Percentiles rank a stretch among this genome's conserved stretches.
phyloP scores from a whole-genome alignment of 495 filamentous ascomycete species.

The Astrocystis sublimbata region DNA sequence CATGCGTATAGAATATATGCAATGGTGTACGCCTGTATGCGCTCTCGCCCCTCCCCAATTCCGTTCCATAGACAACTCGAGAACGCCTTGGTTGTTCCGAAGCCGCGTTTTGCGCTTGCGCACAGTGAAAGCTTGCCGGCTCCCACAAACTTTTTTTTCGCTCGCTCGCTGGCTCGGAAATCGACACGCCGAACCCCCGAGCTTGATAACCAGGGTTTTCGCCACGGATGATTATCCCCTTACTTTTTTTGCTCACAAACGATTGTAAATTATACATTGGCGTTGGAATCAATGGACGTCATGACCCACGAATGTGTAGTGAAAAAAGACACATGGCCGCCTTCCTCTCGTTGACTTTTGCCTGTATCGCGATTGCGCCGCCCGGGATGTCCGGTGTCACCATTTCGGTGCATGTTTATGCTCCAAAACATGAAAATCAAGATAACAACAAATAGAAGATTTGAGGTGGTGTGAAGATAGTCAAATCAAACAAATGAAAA shows the following conservation, averaged over 20 bases:
- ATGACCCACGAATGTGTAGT: conserved; percentile 13
- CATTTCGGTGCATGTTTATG: conserved; percentile 24
- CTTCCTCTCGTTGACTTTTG: conserved; percentile 17
- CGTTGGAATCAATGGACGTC: conserved; percentile 14
- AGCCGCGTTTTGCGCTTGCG: neutral
- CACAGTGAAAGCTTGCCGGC: neutral
- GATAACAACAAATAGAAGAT: conserved; percentile 18
- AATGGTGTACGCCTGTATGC: too few species aligned
- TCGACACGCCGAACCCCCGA: neutral
- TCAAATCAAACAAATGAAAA: conserved; percentile 9
- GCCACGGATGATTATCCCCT: neutral
- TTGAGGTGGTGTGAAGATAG: conserved; percentile 18
- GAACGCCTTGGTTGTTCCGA: conserved; percentile 4
- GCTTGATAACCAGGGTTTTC: neutral
- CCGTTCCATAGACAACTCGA: conserved; percentile 9
- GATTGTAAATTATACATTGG: conserved; percentile 23
- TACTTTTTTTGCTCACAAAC: conserved; percentile 16
- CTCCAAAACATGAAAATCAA: conserved; percentile 19
- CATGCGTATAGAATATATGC: too few species aligned
- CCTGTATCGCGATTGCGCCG: conserved; percentile 15
- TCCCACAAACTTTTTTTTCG: neutral
- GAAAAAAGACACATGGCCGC: conserved; percentile 17
- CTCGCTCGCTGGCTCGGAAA: neutral
- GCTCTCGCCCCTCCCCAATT: neutral
- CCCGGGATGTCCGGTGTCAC: conserved; percentile 33